phyloP scores from a whole-genome alignment of 2,329 filamentous ascomycete genomes.

The Allantophomopsis cytisporea region DNA sequence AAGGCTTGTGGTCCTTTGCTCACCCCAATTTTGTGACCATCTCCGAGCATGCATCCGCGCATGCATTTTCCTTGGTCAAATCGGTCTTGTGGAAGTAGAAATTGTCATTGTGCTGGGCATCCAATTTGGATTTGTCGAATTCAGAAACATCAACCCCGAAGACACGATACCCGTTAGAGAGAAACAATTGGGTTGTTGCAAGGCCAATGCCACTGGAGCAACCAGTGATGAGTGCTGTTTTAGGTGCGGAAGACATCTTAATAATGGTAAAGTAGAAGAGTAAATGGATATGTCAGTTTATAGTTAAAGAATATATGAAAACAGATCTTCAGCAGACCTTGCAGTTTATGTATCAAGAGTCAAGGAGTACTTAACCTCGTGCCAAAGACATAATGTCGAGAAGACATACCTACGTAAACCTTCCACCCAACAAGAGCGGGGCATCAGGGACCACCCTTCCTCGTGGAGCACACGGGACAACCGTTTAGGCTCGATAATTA shows the following conservation, averaged over 20 bases:
- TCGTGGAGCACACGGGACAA: too few relatives aligned
- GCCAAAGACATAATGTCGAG: too few relatives aligned
- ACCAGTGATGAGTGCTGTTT: slow-evolving; percentile 18
- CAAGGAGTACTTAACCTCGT: too few relatives aligned
- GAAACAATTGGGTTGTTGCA: slow-evolving; percentile 18
- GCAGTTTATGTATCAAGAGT: too few relatives aligned
- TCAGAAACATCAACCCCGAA: slow-evolving; percentile 17
- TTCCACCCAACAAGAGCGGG: too few relatives aligned
- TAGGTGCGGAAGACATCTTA: neutral
- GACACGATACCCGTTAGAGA: slow-evolving; percentile 16
- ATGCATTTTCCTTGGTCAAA: slow-evolving; percentile 15
- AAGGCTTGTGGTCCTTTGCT: neutral
- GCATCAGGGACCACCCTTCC: too few relatives aligned
- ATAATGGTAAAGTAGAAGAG: too few relatives aligned
- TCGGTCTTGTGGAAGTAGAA: slow-evolving; percentile 22
- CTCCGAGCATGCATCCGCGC: slow-evolving; percentile 19
- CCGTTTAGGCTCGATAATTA: too few relatives aligned
- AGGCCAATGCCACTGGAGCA: slow-evolving; percentile 21
- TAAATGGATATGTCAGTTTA: too few relatives aligned
- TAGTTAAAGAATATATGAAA: too few relatives aligned
- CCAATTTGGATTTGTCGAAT: slow-evolving; percentile 17
- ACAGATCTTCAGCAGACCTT: neutral
- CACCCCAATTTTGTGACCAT: slow-evolving; percentile 16
- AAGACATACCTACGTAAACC: too few relatives aligned
- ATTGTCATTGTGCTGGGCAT: neutral